phyloP scores from a whole-genome alignment of 345 rosid genomes.

The Eucalyptus viminalis region DNA sequence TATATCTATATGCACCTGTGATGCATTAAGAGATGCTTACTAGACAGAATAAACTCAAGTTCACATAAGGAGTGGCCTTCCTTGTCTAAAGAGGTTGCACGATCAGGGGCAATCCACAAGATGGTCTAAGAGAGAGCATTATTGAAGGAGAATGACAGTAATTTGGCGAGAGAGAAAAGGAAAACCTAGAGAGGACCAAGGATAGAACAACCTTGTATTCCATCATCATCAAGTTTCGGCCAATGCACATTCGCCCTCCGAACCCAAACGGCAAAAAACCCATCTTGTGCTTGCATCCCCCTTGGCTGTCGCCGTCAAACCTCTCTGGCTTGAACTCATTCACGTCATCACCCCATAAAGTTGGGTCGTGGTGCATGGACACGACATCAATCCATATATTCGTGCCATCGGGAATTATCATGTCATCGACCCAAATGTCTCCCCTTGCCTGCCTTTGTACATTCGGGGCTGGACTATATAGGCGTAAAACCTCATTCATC shows the following conservation, averaged over 20 bases:
- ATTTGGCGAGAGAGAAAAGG: slow-evolving; percentile 47
- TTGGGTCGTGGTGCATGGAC: slow-evolving; percentile 80
- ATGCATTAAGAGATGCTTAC: neutral
- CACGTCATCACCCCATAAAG: slow-evolving; percentile 75
- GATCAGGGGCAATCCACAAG: slow-evolving; percentile 57
- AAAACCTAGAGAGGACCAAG: slow-evolving; percentile 51
- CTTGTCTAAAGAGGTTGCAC: slow-evolving; percentile 23
- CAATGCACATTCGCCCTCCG: slow-evolving; percentile 93
- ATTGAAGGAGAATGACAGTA: slow-evolving; percentile 60
- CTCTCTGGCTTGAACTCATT: slow-evolving; percentile 79
- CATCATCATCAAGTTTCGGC: slow-evolving; percentile 56
- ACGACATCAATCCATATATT: slow-evolving; percentile 91
- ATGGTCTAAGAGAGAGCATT: slow-evolving; percentile 71
- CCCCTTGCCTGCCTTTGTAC: slow-evolving; percentile 68
- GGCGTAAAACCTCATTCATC: slow-evolving; percentile 70
- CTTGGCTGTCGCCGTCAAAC: slow-evolving; percentile 38
- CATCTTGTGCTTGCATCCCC: slow-evolving; percentile 85
- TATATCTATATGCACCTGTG: no score
- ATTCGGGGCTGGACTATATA: slow-evolving; percentile 78
- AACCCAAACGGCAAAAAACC: slow-evolving; percentile 92
- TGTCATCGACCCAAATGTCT: slow-evolving; percentile 32
- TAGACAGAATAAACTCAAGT: neutral
- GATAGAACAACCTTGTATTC: slow-evolving; percentile 74
- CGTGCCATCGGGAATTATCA: slow-evolving; percentile 50
- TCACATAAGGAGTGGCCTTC: neutral